Percentiles rank a stretch among this genome's conserved stretches.
phyloP scores from a whole-genome alignment of 2,329 filamentous ascomycete species.

The Neofusicoccum parvum region DNA sequence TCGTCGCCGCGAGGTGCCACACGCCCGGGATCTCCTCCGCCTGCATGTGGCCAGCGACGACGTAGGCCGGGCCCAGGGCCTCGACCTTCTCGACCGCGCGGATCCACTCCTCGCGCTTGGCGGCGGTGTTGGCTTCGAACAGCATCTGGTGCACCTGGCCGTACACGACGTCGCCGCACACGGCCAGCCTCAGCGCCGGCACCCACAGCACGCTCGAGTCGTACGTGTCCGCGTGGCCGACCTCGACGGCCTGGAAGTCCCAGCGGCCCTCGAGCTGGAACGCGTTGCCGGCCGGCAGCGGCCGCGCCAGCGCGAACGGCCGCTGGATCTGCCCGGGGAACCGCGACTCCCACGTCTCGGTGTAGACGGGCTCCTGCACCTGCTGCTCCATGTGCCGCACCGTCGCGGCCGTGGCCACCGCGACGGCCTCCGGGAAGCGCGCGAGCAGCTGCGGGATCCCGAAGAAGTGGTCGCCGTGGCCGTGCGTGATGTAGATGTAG shows the following conservation, averaged over 20 bases:
- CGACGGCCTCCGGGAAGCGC: conserved; percentile 32
- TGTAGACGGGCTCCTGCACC: conserved; percentile 14
- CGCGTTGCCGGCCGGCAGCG: conserved; percentile 26
- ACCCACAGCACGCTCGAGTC: conserved; percentile 40
- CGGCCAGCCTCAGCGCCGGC: conserved; percentile 38
- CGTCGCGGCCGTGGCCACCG: conserved; percentile 29
- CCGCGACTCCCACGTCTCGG: not conserved
- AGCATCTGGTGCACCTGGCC: conserved; percentile 41
- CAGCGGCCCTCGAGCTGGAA: conserved; percentile 27
- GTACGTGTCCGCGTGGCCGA: conserved; percentile 27
- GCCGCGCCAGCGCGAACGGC: not conserved
- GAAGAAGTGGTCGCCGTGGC: conserved; percentile 48
- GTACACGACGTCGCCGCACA: conserved; percentile 45
- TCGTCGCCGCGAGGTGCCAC: conserved; percentile 31
- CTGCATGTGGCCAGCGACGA: conserved; percentile 37
- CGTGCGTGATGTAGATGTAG: conserved; percentile 47
- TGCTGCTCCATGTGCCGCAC: conserved; percentile 30
- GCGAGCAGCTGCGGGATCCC: conserved; percentile 33
- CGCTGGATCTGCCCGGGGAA: not conserved
- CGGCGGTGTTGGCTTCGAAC: conserved; percentile 36
- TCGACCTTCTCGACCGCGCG: conserved; percentile 35
- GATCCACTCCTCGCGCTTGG: conserved; percentile 38
- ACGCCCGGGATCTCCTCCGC: conserved; percentile 30
- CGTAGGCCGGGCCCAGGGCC: conserved; percentile 33
- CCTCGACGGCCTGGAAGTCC: conserved; percentile 27